These are phyloP conservation scores for Sporothrix schenckii DNA, from an alignment of 2,329 filamentous ascomycete species.

Conservation along the genomic window DNA sequence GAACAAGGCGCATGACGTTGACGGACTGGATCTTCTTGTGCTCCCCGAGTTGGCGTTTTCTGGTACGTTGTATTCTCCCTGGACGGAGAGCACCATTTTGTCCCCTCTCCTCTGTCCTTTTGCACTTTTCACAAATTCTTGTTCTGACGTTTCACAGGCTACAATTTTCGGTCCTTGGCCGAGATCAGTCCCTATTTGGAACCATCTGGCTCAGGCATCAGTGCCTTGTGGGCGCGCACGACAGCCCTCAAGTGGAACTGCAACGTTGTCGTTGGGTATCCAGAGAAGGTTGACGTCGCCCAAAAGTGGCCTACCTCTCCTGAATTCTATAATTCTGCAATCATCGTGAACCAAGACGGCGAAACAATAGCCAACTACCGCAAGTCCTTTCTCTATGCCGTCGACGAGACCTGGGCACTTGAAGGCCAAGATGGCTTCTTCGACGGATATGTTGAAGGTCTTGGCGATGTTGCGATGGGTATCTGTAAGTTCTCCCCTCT, in stretches of 20 bases:
- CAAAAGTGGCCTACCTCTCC: conserved; percentile 54
- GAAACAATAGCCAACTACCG: conserved; percentile 64
- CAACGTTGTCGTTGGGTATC: conserved; percentile 71
- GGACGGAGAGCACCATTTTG: background rate
- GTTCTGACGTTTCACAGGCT: conserved; percentile 54
- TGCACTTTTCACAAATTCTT: background rate
- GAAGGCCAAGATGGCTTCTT: conserved; percentile 59
- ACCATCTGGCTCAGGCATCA: too few relatives aligned
- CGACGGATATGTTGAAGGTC: conserved; percentile 47
- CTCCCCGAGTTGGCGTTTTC: conserved; percentile 77
- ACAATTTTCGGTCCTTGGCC: too few relatives aligned
- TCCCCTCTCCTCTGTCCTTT: background rate
- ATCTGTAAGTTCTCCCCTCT: conserved; percentile 53
- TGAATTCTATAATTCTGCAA: conserved; percentile 59
- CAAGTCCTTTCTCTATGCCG: conserved; percentile 62
- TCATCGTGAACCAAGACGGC: conserved; percentile 61
- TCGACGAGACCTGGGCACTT: conserved; percentile 64
- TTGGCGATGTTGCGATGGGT: conserved; percentile 60
- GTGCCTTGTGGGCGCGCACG: conserved; percentile 70
- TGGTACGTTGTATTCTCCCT: conserved; percentile 51
- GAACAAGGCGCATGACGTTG: conserved; percentile 53
- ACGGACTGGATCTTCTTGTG: conserved; percentile 71
- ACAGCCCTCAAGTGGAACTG: conserved; percentile 69
- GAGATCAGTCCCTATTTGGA: too few relatives aligned
- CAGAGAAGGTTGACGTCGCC: conserved; percentile 64